phyloP scores from a whole-genome alignment of 2,329 filamentous ascomycete genomes.

The Colletotrichum trifolii region DNA sequence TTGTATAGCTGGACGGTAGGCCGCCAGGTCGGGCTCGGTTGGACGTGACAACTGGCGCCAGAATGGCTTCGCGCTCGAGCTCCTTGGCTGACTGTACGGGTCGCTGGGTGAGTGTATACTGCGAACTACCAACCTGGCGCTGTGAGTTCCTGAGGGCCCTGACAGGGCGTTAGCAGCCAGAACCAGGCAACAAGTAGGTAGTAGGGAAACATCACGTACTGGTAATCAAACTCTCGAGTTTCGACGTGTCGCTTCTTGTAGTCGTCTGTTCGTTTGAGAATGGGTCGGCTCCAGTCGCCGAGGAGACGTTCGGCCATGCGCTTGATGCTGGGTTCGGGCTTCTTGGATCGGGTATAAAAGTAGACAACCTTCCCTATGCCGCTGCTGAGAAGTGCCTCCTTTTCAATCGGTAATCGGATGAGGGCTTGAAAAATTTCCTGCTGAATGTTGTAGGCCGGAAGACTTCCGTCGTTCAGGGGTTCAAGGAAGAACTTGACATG shows the following conservation, averaged over 20 bases:
- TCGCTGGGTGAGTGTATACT: constrained; percentile 62
- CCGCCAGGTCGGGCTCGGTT: constrained; percentile 69
- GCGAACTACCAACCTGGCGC: constrained; percentile 56
- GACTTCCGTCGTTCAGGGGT: constrained; percentile 90
- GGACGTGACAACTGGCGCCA: constrained; percentile 64
- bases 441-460: constrained; percentile 97
- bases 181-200: not conserved
- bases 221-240: constrained; percentile 72
- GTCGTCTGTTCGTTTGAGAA: constrained; percentile 92
- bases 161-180: constrained; percentile 30
- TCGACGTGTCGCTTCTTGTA: constrained; percentile 85
- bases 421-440: constrained; percentile 90
- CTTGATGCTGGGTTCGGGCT: constrained; percentile 89
- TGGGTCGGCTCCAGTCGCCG: constrained; percentile 94
- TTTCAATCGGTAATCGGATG: constrained; percentile 84
- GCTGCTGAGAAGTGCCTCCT: constrained; percentile 88
- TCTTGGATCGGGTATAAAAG: constrained; percentile 96
- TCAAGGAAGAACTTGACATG: constrained; percentile 98
- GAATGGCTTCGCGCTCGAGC: constrained; percentile 66
- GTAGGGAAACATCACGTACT: constrained; percentile 56
- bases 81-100: constrained; percentile 56
- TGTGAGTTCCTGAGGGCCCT: constrained; percentile 67
- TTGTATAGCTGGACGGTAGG: constrained; percentile 67
- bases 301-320: constrained; percentile 92
- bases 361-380: constrained; percentile 96